Evolutionary conservation across 345 rosid genomes (phyloP).

Genomic region (Pistacia integerrima): DNA sequence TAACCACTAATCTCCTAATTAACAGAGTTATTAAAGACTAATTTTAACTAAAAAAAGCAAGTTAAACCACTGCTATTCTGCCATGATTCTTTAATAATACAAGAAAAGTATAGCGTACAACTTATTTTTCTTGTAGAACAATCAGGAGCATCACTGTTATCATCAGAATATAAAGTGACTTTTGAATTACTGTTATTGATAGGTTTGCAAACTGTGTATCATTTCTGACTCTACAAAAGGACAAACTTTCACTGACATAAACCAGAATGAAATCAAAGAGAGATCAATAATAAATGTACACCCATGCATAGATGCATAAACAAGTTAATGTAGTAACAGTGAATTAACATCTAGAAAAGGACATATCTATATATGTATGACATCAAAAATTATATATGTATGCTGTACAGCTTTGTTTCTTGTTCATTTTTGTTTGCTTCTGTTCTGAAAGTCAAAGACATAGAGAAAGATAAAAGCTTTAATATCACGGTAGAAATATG

Average conservation of each 20-base stretch:
- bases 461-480: neutral
- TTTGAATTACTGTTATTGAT: too few species aligned
- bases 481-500: neutral
- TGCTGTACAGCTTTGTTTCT: neutral
- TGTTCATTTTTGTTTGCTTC: neutral
- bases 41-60: too few species aligned
- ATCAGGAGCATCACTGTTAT: neutral
- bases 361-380: neutral
- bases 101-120: neutral
- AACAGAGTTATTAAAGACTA: neutral
- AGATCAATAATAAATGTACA: neutral
- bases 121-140: neutral
- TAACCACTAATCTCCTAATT: too few species aligned
- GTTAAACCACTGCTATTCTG: neutral
- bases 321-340: neutral
- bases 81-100: neutral
- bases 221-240: neutral
- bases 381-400: neutral
- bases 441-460: neutral
- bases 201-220: neutral
- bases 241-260: neutral
- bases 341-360: neutral
- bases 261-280: neutral
- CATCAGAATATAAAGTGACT: too few species aligned
- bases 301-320: neutral